phyloP scores from a whole-genome alignment of 2,329 filamentous ascomycete genomes.

The Colletotrichum eleusines region DNA sequence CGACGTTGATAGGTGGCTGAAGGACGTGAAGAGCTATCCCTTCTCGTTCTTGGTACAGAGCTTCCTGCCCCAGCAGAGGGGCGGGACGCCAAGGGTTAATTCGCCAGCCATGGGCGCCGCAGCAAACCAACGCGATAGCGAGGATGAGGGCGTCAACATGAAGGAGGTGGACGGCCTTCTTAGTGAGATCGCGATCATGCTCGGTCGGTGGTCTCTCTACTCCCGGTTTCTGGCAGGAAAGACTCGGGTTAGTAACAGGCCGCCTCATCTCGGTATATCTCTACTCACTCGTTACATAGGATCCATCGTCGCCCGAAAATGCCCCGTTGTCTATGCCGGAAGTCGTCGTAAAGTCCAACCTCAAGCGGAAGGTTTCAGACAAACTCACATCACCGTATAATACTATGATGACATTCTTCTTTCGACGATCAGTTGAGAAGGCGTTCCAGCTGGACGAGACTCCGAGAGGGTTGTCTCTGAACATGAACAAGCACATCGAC shows the following conservation, averaged over 20 bases:
- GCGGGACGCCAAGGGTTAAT: conserved; percentile 74
- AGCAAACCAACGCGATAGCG: conserved; percentile 71
- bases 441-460: conserved; percentile 96
- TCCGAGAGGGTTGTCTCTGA: conserved; percentile 82
- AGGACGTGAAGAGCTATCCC: conserved; percentile 96
- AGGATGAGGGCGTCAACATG: conserved; percentile 96
- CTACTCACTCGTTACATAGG: conserved; percentile 56
- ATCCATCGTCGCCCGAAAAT: conserved; percentile 63
- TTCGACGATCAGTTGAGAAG: conserved; percentile 95
- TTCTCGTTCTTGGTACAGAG: conserved; percentile 98
- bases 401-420: conserved; percentile 94
- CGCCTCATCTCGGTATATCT: background rate
- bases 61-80: conserved; percentile 80
- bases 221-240: conserved; percentile 89
- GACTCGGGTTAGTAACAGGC: conserved; percentile 73
- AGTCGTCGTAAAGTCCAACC: conserved; percentile 81
- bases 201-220: conserved; percentile 93
- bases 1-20: conserved; percentile 85
- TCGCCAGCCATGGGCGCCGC: conserved; percentile 77
- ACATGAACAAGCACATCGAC: conserved; percentile 76
- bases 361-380: conserved; percentile 81
- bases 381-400: conserved; percentile 87
- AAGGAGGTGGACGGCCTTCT: conserved; percentile 92
- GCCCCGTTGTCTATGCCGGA: conserved; percentile 74
- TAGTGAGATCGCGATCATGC: conserved; percentile 90